Percentiles rank a stretch among this genome's conserved stretches.
Evolutionary conservation across 2,329 filamentous ascomycete genomes (phyloP).

Genomic region (Pseudovirgaria hyperparasitica): DNA sequence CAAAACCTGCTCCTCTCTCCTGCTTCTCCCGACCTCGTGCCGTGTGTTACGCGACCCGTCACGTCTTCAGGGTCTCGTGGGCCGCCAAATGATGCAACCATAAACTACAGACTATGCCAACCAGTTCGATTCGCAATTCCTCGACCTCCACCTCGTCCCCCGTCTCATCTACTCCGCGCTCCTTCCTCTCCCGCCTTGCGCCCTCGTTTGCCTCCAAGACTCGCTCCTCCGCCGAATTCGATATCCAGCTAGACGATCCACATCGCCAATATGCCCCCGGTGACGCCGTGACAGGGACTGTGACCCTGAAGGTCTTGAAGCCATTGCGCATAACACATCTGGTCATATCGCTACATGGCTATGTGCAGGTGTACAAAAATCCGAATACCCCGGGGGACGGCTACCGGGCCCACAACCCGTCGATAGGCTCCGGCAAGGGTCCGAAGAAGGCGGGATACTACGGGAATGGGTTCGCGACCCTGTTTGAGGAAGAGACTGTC

Average conservation of each 20-base stretch:
- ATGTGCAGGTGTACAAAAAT: conserved; percentile 65
- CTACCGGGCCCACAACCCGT: conserved; percentile 33
- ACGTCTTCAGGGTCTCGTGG: no score
- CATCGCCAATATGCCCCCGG: conserved; percentile 65
- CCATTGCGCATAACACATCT: conserved; percentile 68
- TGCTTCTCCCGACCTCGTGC: no score
- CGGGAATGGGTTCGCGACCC: conserved; percentile 64
- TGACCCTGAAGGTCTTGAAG: conserved; percentile 61
- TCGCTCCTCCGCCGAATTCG: conserved; percentile 64
- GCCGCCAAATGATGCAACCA: conserved; percentile 5
- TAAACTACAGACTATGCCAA: conserved; percentile 5
- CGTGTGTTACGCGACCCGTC: no score
- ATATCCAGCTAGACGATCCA: conserved; percentile 64
- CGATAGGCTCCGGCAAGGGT: conserved; percentile 41
- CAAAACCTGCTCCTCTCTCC: conserved; percentile 1
- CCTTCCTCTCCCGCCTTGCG: no score
- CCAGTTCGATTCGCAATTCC: conserved; percentile 5
- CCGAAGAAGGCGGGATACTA: conserved; percentile 45
- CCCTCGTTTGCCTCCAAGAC: no score
- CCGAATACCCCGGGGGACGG: conserved; percentile 47
- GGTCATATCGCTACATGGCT: conserved; percentile 65
- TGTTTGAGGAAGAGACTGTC: conserved; percentile 73
- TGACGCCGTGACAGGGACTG: conserved; percentile 60
- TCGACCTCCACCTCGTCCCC: conserved; percentile 3
- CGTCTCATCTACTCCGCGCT: conserved; percentile 1